Conservation (phyloP, 192 early-diverging fungal genomes). For the Coemansia sp. region DNA sequence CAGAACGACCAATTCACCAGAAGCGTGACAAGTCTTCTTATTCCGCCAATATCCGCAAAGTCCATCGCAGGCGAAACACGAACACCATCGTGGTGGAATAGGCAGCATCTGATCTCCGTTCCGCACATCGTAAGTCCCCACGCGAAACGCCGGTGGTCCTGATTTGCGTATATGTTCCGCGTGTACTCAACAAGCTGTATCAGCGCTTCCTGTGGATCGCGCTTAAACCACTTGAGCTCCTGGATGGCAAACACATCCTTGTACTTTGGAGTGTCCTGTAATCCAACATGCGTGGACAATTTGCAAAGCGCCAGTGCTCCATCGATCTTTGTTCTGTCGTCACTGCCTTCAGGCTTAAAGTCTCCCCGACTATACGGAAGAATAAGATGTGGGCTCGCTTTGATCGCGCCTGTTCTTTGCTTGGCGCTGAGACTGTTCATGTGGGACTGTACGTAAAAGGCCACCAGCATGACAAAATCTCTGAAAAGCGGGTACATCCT, state of each 20-base stretch:
- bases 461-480: not conserved
- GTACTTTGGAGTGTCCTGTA: not conserved
- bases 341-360: constrained; percentile 2
- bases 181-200: constrained; percentile 6
- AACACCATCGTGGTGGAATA: not conserved
- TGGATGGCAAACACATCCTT: not conserved
- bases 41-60: not conserved
- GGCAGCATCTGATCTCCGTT: not conserved
- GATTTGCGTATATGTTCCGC: not conserved
- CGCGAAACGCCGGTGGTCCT: constrained; percentile 15
- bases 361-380: not conserved
- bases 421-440: too few relatives aligned
- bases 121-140: constrained; percentile 18
- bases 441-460: not conserved
- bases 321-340: not conserved
- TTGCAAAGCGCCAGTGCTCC: not conserved
- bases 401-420: too few relatives aligned
- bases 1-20: constrained; percentile 19
- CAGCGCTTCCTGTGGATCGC: not conserved
- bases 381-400: not conserved
- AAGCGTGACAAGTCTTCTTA: constrained; percentile 6
- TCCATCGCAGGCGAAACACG: not conserved
- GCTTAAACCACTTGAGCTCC: not conserved
- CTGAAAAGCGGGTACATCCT: not conserved
- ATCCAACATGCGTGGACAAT: not conserved